Percentiles rank a stretch among this genome's conserved stretches.
Conservation (phyloP, 225 moss, liverwort and hornwort genomes). For the Antitrichia curtipendula region DNA sequence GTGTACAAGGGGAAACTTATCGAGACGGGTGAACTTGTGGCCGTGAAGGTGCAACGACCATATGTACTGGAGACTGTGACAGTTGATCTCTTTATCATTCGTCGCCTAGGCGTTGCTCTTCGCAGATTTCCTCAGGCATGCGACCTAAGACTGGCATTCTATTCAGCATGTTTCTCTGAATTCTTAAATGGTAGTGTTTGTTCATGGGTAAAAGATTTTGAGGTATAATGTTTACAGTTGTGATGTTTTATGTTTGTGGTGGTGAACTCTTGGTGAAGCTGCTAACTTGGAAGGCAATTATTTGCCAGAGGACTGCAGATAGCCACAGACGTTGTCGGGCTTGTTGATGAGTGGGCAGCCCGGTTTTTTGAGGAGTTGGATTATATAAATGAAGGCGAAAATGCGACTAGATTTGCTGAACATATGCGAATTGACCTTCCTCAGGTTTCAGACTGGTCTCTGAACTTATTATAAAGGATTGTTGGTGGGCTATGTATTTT, state of each 20-base stretch:
- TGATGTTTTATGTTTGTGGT: background rate
- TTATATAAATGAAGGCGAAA: constrained; percentile 85
- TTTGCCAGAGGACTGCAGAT: constrained; percentile 56
- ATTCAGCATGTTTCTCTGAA: background rate
- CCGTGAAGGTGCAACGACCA: constrained; percentile 96
- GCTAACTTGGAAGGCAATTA: constrained; percentile 13
- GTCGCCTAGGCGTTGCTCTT: constrained; percentile 70
- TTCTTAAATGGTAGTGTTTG: background rate
- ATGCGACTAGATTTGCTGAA: constrained; percentile 81
- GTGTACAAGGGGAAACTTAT: constrained; percentile 89
- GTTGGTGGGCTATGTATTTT: background rate
- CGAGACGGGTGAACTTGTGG: constrained; percentile 83
- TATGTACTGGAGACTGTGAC: constrained; percentile 96
- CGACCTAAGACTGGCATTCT: background rate
- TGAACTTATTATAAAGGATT: background rate
- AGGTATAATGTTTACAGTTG: background rate
- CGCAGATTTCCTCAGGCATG: constrained; percentile 95
- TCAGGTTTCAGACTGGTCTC: constrained; percentile 33
- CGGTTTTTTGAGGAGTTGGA: constrained; percentile 98
- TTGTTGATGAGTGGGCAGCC: constrained; percentile 94
- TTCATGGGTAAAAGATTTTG: background rate
- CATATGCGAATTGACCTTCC: constrained; percentile 89
- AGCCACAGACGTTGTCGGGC: constrained; percentile 92
- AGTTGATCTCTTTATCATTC: constrained; percentile 90
- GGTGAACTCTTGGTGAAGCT: background rate